phyloP scores from a whole-genome alignment of 495 filamentous ascomycete species.

The Neurospora tetrasperma region DNA sequence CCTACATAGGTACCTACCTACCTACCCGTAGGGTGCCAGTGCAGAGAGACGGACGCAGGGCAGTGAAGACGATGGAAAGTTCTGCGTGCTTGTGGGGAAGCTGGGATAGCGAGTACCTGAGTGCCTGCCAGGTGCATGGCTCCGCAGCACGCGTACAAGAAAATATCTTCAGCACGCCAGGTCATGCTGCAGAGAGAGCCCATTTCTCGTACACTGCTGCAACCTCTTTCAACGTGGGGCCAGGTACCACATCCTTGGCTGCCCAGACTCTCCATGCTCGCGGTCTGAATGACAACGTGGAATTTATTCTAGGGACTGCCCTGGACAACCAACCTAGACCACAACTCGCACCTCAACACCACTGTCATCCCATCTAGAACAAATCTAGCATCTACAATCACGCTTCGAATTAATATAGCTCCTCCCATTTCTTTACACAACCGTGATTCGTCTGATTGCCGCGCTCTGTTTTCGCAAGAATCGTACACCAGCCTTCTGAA shows the following conservation, averaged over 20 bases:
- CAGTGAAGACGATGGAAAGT: neutral
- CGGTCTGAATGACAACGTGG: slow-evolving; percentile 23
- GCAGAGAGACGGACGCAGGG: neutral
- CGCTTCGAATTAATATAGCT: neutral
- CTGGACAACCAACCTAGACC: neutral
- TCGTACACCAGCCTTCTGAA: neutral
- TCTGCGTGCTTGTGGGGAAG: neutral
- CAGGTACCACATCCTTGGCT: neutral
- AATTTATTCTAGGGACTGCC: slow-evolving; percentile 14
- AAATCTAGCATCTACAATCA: neutral
- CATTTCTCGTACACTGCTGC: neutral
- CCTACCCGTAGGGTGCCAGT: neutral
- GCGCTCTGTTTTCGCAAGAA: neutral
- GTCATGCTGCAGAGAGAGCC: neutral
- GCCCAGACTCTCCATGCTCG: neutral
- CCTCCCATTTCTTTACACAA: neutral
- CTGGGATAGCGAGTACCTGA: neutral
- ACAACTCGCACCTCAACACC: neutral
- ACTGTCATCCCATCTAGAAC: neutral
- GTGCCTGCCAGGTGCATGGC: neutral
- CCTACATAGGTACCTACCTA: no score
- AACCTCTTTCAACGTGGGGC: neutral
- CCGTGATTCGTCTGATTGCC: neutral
- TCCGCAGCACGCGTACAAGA: neutral
- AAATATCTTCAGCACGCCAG: neutral